These are phyloP conservation scores for Gardenia jasminoides DNA, from an alignment of 257 asterid genomes.

Conservation along the genomic window DNA sequence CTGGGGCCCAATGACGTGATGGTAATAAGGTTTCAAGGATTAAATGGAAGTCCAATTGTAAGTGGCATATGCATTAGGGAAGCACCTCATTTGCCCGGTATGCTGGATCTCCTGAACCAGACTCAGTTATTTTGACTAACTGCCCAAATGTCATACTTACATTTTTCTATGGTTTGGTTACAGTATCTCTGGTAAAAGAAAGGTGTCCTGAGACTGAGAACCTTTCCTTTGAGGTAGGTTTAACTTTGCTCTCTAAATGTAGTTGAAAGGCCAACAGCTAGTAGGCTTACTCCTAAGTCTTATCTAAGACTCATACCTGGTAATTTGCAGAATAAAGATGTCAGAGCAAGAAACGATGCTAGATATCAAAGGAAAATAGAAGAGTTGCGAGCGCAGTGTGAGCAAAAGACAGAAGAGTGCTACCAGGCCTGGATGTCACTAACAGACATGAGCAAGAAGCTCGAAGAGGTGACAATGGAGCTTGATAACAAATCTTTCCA, in stretches of 20 bases:
- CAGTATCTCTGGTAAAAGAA: constrained; percentile 39
- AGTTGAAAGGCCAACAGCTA: constrained; percentile 4
- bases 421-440: constrained; percentile 97
- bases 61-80: constrained; percentile 85
- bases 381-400: constrained; percentile 60
- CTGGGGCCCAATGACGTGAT: constrained; percentile 59
- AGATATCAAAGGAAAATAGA: constrained; percentile 75
- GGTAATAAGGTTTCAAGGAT: constrained; percentile 68
- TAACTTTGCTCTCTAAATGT: constrained; percentile 8
- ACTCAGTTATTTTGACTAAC: constrained; percentile 50
- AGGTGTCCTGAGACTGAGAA: constrained; percentile 48
- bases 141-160: neutral
- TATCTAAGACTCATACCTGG: constrained; percentile 6
- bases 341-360: constrained; percentile 45
- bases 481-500: constrained; percentile 78
- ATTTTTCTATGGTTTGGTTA: constrained; percentile 23
- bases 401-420: constrained; percentile 84
- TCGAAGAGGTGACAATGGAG: constrained; percentile 78
- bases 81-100: constrained; percentile 48
- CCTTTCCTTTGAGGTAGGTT: constrained; percentile 54
- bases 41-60: constrained; percentile 72
- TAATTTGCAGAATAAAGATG: constrained; percentile 62
- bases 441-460: constrained; percentile 65
- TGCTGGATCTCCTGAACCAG: constrained; percentile 7
- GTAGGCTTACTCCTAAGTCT: neutral